Percentiles rank a stretch among this genome's conserved stretches.
phyloP scores from a whole-genome alignment of 1,284 basidiomycete genomes.

The Tilletia indica region DNA sequence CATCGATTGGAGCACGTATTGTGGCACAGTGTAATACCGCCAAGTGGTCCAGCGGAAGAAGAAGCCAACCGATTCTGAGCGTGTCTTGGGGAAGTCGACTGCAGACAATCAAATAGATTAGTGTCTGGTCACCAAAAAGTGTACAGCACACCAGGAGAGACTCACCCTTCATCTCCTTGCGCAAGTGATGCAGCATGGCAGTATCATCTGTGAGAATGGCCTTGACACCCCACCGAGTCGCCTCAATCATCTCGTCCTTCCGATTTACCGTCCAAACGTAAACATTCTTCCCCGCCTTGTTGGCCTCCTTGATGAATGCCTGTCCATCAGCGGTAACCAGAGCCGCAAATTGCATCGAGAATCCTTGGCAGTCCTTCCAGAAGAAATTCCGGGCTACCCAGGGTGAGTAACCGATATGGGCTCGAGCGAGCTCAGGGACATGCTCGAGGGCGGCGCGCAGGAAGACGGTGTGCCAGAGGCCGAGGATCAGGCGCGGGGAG shows the following conservation, averaged over 20 bases:
- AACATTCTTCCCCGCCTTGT: constrained; percentile 74
- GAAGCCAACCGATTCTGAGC: constrained; percentile 43
- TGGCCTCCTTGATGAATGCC: constrained; percentile 77
- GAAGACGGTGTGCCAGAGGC: constrained; percentile 79
- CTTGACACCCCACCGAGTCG: constrained; percentile 83
- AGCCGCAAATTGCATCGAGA: constrained; percentile 77
- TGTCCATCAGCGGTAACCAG: constrained; percentile 70
- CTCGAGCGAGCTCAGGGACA: constrained; percentile 78
- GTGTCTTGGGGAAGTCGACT: constrained; percentile 34
- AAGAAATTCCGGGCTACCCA: constrained; percentile 77
- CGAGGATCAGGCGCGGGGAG: constrained; percentile 85
- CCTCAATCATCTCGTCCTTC: constrained; percentile 89
- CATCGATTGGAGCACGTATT: constrained; percentile 38
- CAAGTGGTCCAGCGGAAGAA: constrained; percentile 51
- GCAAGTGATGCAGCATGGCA: constrained; percentile 71
- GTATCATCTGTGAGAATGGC: constrained; percentile 86
- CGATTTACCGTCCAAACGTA: constrained; percentile 97
- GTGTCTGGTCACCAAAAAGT: too few species aligned
- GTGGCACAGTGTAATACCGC: constrained; percentile 43
- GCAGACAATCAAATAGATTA: too few species aligned
- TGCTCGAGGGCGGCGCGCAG: constrained; percentile 71
- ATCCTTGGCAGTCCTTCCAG: constrained; percentile 82
- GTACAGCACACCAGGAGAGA: constrained; percentile 19
- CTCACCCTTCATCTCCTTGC: constrained; percentile 67
- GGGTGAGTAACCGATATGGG: constrained; percentile 74